A percentile compares a stretch with the other conserved stretches of the same genome.
Evolutionary conservation across 2,329 filamentous ascomycete species (phyloP).

Genomic region (Verticillium alfalfae): DNA sequence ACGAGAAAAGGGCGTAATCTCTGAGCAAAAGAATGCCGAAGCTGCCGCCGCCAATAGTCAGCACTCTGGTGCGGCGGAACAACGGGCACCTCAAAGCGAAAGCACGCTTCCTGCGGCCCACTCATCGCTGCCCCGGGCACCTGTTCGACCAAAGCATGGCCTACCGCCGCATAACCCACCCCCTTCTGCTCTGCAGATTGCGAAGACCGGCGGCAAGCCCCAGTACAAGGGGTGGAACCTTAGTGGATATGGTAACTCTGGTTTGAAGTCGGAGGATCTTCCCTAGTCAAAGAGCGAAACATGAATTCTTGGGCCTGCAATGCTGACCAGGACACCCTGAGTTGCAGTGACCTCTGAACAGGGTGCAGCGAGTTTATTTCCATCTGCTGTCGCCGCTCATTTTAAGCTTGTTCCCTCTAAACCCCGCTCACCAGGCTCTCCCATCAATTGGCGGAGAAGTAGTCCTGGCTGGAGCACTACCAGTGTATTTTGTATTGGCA

Average conservation of each 20-base stretch:
- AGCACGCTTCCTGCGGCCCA: conserved; percentile 29
- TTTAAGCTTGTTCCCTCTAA: not conserved
- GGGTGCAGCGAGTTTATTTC: not conserved
- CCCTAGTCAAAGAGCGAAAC: conserved; percentile 3
- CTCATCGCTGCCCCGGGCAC: conserved; percentile 28
- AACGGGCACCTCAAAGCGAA: conserved; percentile 1
- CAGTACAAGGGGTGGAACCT: conserved; percentile 33
- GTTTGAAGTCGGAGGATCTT: conserved; percentile 26
- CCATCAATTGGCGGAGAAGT: conserved; percentile 8
- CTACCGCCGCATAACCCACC: conserved; percentile 25
- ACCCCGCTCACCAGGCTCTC: conserved; percentile 4
- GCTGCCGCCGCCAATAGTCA: conserved; percentile 8
- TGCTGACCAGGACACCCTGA: no score
- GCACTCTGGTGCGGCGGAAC: conserved; percentile 10
- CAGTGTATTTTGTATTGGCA: conserved; percentile 2
- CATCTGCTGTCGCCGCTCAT: not conserved
- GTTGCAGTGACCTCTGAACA: not conserved
- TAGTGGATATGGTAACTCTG: conserved; percentile 32
- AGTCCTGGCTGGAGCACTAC: conserved; percentile 1
- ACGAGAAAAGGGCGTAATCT: conserved; percentile 51
- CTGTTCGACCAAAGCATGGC: conserved; percentile 16
- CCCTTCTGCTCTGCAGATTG: conserved; percentile 17
- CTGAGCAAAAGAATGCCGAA: conserved; percentile 19
- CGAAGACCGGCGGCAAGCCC: conserved; percentile 12
- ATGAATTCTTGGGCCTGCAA: not conserved